A percentile compares a stretch with the other conserved stretches of the same genome.
These are phyloP conservation scores for Albizia julibrissin DNA, from an alignment of 306 rosid species.

Conservation along the genomic window DNA sequence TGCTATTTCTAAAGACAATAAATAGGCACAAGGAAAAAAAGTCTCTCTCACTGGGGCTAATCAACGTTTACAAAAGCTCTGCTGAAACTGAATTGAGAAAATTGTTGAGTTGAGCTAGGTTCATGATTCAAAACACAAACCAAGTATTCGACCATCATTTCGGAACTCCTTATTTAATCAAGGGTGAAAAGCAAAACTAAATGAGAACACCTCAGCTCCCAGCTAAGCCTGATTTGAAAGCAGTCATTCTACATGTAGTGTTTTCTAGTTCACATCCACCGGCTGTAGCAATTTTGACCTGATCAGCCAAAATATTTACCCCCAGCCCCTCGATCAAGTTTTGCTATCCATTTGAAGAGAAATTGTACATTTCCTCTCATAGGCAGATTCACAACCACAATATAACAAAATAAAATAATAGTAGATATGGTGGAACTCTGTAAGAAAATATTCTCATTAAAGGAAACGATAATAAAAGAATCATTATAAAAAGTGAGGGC, in stretches of 20 bases:
- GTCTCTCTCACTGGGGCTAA: neutral
- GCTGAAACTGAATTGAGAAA: neutral
- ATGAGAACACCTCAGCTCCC: neutral
- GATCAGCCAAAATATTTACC: constrained; percentile 9
- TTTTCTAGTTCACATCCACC: neutral
- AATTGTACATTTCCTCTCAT: neutral
- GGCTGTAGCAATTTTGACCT: neutral
- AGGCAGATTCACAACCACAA: neutral
- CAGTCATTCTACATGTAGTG: neutral
- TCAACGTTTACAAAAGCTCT: neutral
- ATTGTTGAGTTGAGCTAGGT: neutral
- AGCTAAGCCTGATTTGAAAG: neutral
- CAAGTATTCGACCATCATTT: constrained; percentile 9
- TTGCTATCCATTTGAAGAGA: neutral
- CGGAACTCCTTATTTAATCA: neutral
- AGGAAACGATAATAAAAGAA: neutral
- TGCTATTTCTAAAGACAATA: neutral
- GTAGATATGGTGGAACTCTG: neutral
- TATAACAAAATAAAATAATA: neutral
- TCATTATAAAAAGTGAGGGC: neutral
- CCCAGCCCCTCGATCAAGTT: neutral
- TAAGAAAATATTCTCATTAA: constrained; percentile 1
- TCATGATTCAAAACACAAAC: neutral
- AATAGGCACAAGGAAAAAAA: neutral
- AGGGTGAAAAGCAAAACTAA: neutral